Evolutionary conservation across 225 moss, liverwort and hornwort genomes (phyloP), one percentile per base, ranked within the genome.

Genomic region (Bryum argenteum): DNA sequence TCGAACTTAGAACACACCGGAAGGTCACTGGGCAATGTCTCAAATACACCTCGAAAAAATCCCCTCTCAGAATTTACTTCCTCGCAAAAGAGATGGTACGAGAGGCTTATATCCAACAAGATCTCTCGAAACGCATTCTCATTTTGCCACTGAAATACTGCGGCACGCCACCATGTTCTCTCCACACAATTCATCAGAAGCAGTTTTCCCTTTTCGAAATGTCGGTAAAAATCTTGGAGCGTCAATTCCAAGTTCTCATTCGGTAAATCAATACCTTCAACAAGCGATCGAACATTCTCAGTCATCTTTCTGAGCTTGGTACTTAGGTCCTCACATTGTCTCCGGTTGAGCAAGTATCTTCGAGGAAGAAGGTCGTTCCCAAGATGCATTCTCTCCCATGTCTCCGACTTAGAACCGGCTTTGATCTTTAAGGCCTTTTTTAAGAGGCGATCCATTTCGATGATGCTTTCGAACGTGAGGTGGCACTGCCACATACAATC

Each of bases 171-270:
- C 18, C 50, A 65, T 17, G 28, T 11, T 0, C n/a, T 24, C 9
- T n/a, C n/a, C 5, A 15, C 23, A 24, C 5, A 50, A 0, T 28
- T 50, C 8, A 11, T 15, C 28, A 65, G 11, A 28, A 65, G 18
- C 26, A 26, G 10, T 44, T 2, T 26, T 0, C 0, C 17, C 48
- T 63, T 45, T 3, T 63, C 16, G 1, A 44, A 16, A 0, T 0
- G 9, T 1, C 4, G 1, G 13, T 15, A 45, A 1, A 21, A 63
- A 0, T 3, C 8, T 0, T 23, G 0, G 22, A 63, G 11, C 3
- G 8, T 3, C 8, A 0, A 8, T 4, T 0, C 12, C 0, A 62
- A 42, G 18, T 0, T 8, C 8, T 2, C 22, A 43, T 0, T 0
- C 0, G 15, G 9, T 9, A 45, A 5, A 18, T 6, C 33, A 3